phyloP scores from a whole-genome alignment of 2,329 filamentous ascomycete species.

The Hypoxylon sp. region DNA sequence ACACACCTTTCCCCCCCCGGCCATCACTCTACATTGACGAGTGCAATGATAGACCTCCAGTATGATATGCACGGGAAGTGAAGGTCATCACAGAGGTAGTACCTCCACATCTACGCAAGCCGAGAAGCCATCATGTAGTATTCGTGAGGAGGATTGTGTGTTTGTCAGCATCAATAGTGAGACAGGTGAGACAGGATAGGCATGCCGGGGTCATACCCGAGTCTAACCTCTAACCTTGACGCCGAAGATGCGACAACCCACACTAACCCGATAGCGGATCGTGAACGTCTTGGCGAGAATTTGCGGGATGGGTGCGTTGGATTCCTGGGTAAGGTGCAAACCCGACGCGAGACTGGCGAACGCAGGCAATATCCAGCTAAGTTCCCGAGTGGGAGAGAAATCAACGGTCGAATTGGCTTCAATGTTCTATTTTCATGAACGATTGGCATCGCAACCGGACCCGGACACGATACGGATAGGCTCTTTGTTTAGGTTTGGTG shows the following conservation, averaged over 20 bases:
- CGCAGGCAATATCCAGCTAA: slow-evolving; percentile 17
- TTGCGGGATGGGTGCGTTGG: slow-evolving; percentile 29
- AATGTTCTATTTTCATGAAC: not conserved
- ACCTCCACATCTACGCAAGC: not conserved
- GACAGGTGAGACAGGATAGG: not conserved
- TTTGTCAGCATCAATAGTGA: no score
- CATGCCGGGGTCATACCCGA: slow-evolving; percentile 24
- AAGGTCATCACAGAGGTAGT: no score
- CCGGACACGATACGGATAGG: not conserved
- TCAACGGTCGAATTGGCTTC: not conserved
- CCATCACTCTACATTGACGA: no score
- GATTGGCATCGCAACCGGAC: not conserved
- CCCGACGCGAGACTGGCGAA: not conserved
- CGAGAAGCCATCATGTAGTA: no score
- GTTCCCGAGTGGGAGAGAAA: not conserved
- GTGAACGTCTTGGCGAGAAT: slow-evolving; percentile 27
- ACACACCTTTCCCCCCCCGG: not conserved
- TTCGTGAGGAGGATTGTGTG: no score
- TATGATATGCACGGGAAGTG: no score
- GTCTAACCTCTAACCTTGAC: not conserved
- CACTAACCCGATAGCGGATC: slow-evolving; percentile 39
- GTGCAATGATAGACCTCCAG: no score
- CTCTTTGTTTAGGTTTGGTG: not conserved
- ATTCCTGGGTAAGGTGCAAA: slow-evolving; percentile 30
- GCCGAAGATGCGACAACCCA: slow-evolving; percentile 17